Percentiles rank a stretch among this genome's conserved stretches.
phyloP scores from a whole-genome alignment of 2,329 filamentous ascomycete species.

The Aspergillus neotritici region DNA sequence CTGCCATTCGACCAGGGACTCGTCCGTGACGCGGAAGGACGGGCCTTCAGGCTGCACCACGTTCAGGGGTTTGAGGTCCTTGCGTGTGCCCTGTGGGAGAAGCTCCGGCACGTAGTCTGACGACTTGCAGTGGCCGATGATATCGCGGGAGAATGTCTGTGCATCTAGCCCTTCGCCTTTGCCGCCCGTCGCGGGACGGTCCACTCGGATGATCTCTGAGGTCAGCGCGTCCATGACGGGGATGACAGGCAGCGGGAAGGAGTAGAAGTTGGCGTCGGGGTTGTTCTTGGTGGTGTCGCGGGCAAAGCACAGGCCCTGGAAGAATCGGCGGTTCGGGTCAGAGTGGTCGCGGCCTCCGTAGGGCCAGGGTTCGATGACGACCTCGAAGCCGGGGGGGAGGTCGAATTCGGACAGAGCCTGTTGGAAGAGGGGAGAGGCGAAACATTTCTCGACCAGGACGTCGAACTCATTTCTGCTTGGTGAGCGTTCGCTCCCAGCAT shows the following conservation, averaged over 20 bases:
- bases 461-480: conserved; percentile 42
- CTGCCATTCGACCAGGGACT: conserved; percentile 51
- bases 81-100: conserved; percentile 39
- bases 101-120: conserved; percentile 51
- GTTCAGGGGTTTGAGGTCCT: conserved; percentile 63
- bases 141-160: conserved; percentile 39
- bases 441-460: conserved; percentile 45
- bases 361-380: conserved; percentile 54
- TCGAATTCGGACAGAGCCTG: conserved; percentile 47
- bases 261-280: conserved; percentile 57
- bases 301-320: conserved; percentile 51
- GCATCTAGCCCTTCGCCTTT: conserved; percentile 45
- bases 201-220: conserved; percentile 52
- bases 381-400: conserved; percentile 51
- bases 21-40: conserved; percentile 50
- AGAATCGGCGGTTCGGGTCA: conserved; percentile 47
- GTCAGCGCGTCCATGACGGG: conserved; percentile 55
- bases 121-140: conserved; percentile 48
- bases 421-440: conserved; percentile 49
- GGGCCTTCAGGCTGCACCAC: conserved; percentile 66
- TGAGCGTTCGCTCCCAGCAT: no score
- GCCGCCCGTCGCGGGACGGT: conserved; percentile 51
- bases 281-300: conserved; percentile 38
- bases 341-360: conserved; percentile 50
- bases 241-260: conserved; percentile 49